Conservation (phyloP, 345 rosid genomes). For the Mallotus nudiflorus region DNA sequence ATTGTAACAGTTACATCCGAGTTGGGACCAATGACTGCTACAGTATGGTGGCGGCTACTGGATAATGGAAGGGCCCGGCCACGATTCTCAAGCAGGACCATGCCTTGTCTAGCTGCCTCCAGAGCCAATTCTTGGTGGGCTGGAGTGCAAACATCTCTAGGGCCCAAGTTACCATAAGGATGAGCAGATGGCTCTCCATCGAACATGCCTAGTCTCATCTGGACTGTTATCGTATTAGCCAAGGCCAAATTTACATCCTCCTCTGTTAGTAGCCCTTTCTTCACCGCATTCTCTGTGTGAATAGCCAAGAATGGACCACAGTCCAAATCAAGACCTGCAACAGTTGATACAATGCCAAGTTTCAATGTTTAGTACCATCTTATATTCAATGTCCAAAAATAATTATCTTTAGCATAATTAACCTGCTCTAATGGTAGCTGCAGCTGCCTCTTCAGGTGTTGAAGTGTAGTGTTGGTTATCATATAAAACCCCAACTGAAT, state of each 20-base stretch:
- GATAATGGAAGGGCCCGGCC: slow-evolving; percentile 62
- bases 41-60: slow-evolving; percentile 42
- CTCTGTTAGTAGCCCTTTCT: slow-evolving; percentile 43
- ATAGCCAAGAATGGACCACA: slow-evolving; percentile 88
- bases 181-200: slow-evolving; percentile 78
- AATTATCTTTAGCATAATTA: too few species aligned
- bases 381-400: too few species aligned
- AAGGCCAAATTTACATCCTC: slow-evolving; percentile 66
- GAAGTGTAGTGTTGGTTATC: slow-evolving; percentile 74
- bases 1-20: slow-evolving; percentile 86
- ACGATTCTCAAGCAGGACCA: slow-evolving; percentile 67
- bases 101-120: slow-evolving; percentile 86
- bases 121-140: slow-evolving; percentile 73
- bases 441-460: slow-evolving; percentile 88
- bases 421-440: slow-evolving; percentile 76
- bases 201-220: slow-evolving; percentile 93
- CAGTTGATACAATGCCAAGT: neutral
- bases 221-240: slow-evolving; percentile 77
- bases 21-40: slow-evolving; percentile 94
- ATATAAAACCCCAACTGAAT: slow-evolving; percentile 72
- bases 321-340: slow-evolving; percentile 73
- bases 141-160: slow-evolving; percentile 70
- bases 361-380: too few species aligned
- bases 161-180: slow-evolving; percentile 72
- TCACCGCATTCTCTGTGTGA: slow-evolving; percentile 65